A percentile compares a stretch with the other conserved stretches of the same genome.
These are phyloP conservation scores for Asterophora parasitica DNA, from an alignment of 768 basidiomycete genomes.

Conservation along the genomic window DNA sequence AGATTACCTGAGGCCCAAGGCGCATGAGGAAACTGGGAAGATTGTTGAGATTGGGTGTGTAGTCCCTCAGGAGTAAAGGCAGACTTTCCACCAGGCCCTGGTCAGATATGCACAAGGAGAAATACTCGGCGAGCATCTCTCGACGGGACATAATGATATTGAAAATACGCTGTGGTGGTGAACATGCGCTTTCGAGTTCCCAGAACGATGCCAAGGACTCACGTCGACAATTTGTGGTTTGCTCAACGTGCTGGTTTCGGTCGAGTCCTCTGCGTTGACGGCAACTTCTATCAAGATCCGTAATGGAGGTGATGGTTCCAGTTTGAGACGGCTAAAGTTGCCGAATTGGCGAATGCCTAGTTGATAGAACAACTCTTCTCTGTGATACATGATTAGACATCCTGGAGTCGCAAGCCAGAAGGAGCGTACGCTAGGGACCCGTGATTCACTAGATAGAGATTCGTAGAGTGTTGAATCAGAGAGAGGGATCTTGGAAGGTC, in stretches of 20 bases:
- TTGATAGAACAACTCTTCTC: conserved; percentile 95
- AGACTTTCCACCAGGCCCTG: conserved; percentile 69
- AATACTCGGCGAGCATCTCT: conserved; percentile 92
- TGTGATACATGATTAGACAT: conserved; percentile 24
- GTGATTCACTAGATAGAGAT: conserved; percentile 88
- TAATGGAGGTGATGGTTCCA: conserved; percentile 80
- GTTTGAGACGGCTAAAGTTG: conserved; percentile 64
- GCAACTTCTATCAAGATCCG: conserved; percentile 72
- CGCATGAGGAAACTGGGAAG: conserved; percentile 88
- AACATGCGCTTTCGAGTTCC: neutral
- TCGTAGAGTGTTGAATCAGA: conserved; percentile 81
- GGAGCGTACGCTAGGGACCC: conserved; percentile 72
- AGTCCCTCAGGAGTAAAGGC: conserved; percentile 81
- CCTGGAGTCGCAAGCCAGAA: neutral
- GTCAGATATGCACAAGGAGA: conserved; percentile 66
- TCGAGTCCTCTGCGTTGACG: conserved; percentile 62
- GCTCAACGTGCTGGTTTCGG: conserved; percentile 47
- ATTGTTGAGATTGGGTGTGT: conserved; percentile 87
- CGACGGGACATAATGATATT: conserved; percentile 54
- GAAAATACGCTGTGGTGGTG: conserved; percentile 49
- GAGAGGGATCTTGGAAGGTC: conserved; percentile 71
- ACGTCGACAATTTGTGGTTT: conserved; percentile 72
- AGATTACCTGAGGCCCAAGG: conserved; percentile 81
- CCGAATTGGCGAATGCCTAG: conserved; percentile 90
- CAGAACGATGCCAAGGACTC: conserved; percentile 19